A percentile compares a stretch with the other conserved stretches of the same genome.
These are phyloP conservation scores for Remersonia thermophila DNA, from an alignment of 2,329 filamentous ascomycete species.

Conservation along the genomic window DNA sequence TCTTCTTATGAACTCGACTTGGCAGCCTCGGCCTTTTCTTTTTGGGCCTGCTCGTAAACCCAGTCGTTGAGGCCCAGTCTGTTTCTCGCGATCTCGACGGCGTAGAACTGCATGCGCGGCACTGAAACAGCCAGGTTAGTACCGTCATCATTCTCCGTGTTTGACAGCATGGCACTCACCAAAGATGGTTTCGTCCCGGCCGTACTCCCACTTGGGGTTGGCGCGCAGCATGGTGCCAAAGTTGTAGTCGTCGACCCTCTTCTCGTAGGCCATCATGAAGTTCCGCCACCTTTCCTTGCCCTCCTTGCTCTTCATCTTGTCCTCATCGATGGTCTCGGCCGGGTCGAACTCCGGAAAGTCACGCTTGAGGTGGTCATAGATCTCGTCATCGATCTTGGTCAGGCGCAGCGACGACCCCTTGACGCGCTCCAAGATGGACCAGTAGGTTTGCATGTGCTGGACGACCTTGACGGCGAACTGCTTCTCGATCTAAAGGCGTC, in stretches of 20 bases:
- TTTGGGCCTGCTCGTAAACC: slow-evolving; percentile 77
- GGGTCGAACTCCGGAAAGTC: slow-evolving; percentile 93
- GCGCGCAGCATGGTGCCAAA: slow-evolving; percentile 88
- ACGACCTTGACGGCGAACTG: slow-evolving; percentile 98
- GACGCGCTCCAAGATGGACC: slow-evolving; percentile 84
- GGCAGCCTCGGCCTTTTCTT: slow-evolving; percentile 28
- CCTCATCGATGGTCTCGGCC: slow-evolving; percentile 67
- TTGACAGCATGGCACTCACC: slow-evolving; percentile 34
- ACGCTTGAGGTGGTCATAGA: slow-evolving; percentile 73
- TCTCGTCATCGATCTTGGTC: slow-evolving; percentile 91
- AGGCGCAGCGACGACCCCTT: slow-evolving; percentile 80
- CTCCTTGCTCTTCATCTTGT: slow-evolving; percentile 92
- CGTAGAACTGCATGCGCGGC: slow-evolving; percentile 46
- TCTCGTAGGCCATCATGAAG: slow-evolving; percentile 89
- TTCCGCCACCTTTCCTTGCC: slow-evolving; percentile 93
- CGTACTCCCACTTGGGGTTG: slow-evolving; percentile 72
- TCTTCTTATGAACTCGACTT: too few relatives aligned
- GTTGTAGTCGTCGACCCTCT: slow-evolving; percentile 93
- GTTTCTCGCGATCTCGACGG: slow-evolving; percentile 53
- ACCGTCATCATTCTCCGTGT: slow-evolving; percentile 4
- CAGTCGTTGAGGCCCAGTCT: slow-evolving; percentile 86
- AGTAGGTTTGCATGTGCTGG: slow-evolving; percentile 94
- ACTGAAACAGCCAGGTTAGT: too few relatives aligned
- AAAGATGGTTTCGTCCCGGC: slow-evolving; percentile 81
- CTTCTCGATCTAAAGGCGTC: slow-evolving; percentile 69